These are phyloP conservation scores for Pythium scleroteichum DNA, from an alignment of 352 stramenopile genomes.

Conservation along the genomic window DNA sequence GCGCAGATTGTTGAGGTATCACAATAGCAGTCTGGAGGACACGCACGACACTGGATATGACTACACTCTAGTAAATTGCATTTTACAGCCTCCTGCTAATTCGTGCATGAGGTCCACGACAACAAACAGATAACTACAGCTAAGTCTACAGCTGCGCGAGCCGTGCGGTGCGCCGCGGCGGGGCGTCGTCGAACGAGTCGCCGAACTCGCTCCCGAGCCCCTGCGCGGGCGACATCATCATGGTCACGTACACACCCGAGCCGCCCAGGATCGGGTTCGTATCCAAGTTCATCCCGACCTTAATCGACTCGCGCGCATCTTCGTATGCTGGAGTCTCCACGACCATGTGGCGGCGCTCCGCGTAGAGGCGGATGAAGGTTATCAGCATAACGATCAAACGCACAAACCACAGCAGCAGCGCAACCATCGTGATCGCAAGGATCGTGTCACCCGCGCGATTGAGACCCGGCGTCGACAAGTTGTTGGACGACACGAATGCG, in stretches of 20 bases:
- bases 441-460: constrained; percentile 31
- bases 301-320: constrained; percentile 17
- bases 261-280: constrained; percentile 22
- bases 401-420: constrained; percentile 37
- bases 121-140: too few species aligned
- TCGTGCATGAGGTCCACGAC: too few species aligned
- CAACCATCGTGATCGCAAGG: constrained; percentile 30
- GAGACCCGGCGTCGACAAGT: constrained; percentile 17
- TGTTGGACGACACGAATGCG: constrained; percentile 32
- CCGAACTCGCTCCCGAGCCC: constrained; percentile 23
- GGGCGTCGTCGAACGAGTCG: constrained; percentile 8
- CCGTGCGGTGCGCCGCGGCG: constrained; percentile 16
- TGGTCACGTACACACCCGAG: constrained; percentile 28
- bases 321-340: constrained; percentile 8
- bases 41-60: background rate
- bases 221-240: constrained; percentile 21
- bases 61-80: background rate
- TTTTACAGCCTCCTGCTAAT: too few species aligned
- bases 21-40: background rate
- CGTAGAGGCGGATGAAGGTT: constrained; percentile 21
- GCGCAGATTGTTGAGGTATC: too few species aligned
- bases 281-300: constrained; percentile 11
- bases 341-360: constrained; percentile 6
- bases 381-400: constrained; percentile 35
- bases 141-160: constrained; percentile 20